A percentile compares a stretch with the other conserved stretches of the same genome.
These are phyloP conservation scores for Eucalyptus shirleyi DNA, from an alignment of 345 rosid species.

Conservation along the genomic window DNA sequence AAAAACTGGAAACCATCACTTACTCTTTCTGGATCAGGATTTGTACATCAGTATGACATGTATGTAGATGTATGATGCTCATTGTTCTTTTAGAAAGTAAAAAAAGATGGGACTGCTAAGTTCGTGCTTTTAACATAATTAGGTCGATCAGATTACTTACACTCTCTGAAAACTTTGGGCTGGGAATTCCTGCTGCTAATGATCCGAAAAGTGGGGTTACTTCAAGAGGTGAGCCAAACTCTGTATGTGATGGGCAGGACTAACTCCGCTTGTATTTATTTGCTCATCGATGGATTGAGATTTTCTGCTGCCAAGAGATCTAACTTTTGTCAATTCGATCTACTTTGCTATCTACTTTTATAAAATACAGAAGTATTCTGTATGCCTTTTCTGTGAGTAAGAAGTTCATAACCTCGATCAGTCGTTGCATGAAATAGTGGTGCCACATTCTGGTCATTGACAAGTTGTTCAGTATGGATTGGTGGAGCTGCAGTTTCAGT, in stretches of 20 bases:
- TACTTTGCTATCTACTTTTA: not conserved
- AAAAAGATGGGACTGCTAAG: not conserved
- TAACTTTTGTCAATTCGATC: not conserved
- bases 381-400: not conserved
- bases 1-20: not conserved
- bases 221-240: conserved; percentile 75
- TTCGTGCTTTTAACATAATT: not conserved
- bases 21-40: not conserved
- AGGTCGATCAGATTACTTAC: conserved; percentile 32
- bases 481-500: not conserved
- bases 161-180: conserved; percentile 98
- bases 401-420: not conserved
- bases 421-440: not conserved
- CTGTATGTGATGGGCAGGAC: conserved; percentile 39
- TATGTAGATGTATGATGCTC: not conserved
- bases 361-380: not conserved
- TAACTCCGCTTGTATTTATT: conserved; percentile 19
- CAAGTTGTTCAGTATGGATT: conserved; percentile 3
- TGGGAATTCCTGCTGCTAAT: conserved; percentile 95
- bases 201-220: conserved; percentile 95
- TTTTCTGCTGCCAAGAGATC: conserved; percentile 14
- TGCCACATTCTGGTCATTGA: not conserved
- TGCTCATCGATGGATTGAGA: conserved; percentile 25
- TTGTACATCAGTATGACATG: not conserved
- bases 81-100: not conserved